A percentile compares a stretch with the other conserved stretches of the same genome.
These are phyloP conservation scores for Heliamphora pulchella DNA, from an alignment of 179 eudicot species.

Conservation along the genomic window DNA sequence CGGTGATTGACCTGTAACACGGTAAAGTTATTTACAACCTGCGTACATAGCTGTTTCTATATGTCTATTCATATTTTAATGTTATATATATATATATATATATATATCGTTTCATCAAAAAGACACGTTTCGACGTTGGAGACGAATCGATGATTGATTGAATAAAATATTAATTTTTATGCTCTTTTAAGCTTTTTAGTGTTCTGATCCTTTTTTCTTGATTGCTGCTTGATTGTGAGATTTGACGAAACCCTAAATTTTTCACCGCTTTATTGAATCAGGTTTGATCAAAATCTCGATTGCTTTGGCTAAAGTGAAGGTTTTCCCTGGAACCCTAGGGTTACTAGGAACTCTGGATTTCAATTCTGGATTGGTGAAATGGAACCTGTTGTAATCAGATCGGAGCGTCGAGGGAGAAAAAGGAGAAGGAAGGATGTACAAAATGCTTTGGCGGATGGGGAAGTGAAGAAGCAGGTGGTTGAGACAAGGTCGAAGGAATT, in stretches of 20 bases:
- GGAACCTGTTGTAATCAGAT: constrained; percentile 34
- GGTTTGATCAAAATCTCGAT: constrained; percentile 8
- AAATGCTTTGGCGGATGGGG: constrained; percentile 30
- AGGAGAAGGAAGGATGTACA: constrained; percentile 37
- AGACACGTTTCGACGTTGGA: background rate
- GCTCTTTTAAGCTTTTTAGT: background rate
- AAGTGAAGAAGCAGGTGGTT: constrained; percentile 33
- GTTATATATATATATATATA: background rate
- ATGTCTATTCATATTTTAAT: background rate
- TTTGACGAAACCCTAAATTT: background rate
- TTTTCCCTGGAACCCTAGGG: constrained; percentile 21
- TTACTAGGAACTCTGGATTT: constrained; percentile 14
- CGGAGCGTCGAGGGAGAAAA: constrained; percentile 43
- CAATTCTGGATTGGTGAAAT: constrained; percentile 24
- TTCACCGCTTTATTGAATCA: background rate
- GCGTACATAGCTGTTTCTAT: background rate
- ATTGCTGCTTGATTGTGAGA: background rate
- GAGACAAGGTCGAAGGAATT: constrained; percentile 35
- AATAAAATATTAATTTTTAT: background rate
- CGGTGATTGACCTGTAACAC: constrained; percentile 11
- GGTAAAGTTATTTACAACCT: background rate
- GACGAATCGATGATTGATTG: background rate
- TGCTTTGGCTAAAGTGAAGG: background rate
- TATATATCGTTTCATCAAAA: background rate
- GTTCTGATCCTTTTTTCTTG: background rate